Evolutionary conservation across 2,329 filamentous ascomycete genomes (phyloP), one percentile per base, ranked within the genome.

Genomic region (Fusarium sp.): DNA sequence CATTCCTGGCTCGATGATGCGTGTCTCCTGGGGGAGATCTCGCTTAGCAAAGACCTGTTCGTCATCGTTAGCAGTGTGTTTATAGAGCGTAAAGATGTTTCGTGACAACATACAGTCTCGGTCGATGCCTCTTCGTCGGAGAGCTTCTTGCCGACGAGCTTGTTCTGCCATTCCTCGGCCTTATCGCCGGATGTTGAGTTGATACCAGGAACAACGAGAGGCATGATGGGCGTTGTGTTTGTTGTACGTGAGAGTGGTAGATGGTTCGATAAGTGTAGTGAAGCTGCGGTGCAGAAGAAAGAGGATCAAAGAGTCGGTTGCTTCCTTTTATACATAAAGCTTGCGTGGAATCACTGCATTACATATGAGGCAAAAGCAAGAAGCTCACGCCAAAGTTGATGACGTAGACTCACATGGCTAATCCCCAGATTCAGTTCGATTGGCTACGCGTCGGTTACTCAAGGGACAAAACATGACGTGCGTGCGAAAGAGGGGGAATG

Each of bases 91-190:
- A 9, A 5, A 35, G 3, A 8, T 11, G 4, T 18, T 4, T 17
- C 11, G 33, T 41, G 9, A 13, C 22, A 49, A 75, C 86, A 62
- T 81, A 91, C 90, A 14, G 85, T 89, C 79, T 89, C 88, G 72
- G 83, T 87, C 61, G 85, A 85, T 24, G 66, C 18, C 24, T 81
- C 80, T 15, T 76, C 89, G n/a, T 78, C 89, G 17, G 85, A 85
- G 18, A 91, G 81, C 54, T 85, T 91, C 88, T 92, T 92, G 79
- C 90, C 90, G 51, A 90, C 86, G 9, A 92, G 84, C 84, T 91
- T 90, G 81, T 86, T 87, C 74, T 83, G 83, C 90, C 90, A 92
- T 77, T 90, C 85, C 67, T 89, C 84, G 41, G 86, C 88, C 81
- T 85, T 85, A 79, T 83, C 78, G 72, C 80, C 80, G 45, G 84